Conservation (phyloP, 2,329 filamentous ascomycete species). For the Pseudopyricularia javanii region DNA sequence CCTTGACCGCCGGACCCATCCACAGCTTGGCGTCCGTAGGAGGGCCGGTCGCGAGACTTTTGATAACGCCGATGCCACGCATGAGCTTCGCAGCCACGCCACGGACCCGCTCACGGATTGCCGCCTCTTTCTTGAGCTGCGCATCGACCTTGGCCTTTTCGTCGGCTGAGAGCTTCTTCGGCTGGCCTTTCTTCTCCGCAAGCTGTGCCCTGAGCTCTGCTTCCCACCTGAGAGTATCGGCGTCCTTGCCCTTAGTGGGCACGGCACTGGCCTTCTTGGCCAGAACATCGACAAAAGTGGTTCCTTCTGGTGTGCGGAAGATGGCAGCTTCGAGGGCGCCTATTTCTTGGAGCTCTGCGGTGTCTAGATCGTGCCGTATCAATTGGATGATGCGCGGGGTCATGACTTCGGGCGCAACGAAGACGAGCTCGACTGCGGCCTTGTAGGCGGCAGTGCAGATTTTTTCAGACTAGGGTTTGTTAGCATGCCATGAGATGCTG, state of each 20-base stretch:
- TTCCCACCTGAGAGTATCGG: conserved; percentile 95
- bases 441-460: conserved; percentile 65
- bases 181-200: conserved; percentile 83
- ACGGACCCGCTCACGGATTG: conserved; percentile 62
- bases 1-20: conserved; percentile 71
- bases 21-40: conserved; percentile 81
- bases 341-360: conserved; percentile 55
- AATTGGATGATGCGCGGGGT: conserved; percentile 64
- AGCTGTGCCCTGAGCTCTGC: conserved; percentile 78
- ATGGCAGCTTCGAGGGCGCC: conserved; percentile 87
- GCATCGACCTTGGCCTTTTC: conserved; percentile 84
- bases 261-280: conserved; percentile 63
- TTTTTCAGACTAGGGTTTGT: conserved; percentile 15
- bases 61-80: conserved; percentile 77
- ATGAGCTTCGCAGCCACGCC: conserved; percentile 58
- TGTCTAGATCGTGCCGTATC: conserved; percentile 61
- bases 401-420: conserved; percentile 77
- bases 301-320: conserved; percentile 80
- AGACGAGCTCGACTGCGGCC: conserved; percentile 82
- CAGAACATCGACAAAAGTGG: conserved; percentile 79
- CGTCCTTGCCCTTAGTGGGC: conserved; percentile 89
- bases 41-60: conserved; percentile 69
- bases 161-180: conserved; percentile 82
- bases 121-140: conserved; percentile 76
- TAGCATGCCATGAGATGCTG: neutral